Evolutionary conservation across 2,329 filamentous ascomycete genomes (phyloP).

Genomic region (Epichloe gansuensis): DNA sequence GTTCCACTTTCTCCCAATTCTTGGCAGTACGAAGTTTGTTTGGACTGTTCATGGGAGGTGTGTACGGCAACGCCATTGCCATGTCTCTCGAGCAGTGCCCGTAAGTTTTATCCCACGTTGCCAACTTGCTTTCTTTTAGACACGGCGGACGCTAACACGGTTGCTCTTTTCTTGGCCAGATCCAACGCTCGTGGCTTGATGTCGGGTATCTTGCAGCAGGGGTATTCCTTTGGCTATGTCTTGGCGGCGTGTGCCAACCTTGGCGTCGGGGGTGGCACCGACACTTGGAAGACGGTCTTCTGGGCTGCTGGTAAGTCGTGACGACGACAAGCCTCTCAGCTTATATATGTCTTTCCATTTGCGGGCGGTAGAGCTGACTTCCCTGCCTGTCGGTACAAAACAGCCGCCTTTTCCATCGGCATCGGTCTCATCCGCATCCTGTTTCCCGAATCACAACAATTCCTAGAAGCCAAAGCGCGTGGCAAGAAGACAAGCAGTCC

Average conservation of each 20-base stretch:
- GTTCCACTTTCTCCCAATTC: conserved; percentile 57
- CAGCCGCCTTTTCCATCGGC: conserved; percentile 50
- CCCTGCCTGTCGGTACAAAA: background rate
- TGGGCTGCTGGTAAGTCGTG: conserved; percentile 44
- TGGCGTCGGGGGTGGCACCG: conserved; percentile 49
- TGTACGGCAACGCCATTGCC: conserved; percentile 66
- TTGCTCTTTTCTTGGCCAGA: conserved; percentile 19
- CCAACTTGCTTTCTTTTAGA: too few relatives aligned
- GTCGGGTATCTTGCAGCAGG: conserved; percentile 72
- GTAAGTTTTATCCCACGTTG: conserved; percentile 23
- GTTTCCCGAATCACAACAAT: conserved; percentile 66
- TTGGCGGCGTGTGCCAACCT: conserved; percentile 65
- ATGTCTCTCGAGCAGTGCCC: conserved; percentile 67
- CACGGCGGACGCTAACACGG: conserved; percentile 6
- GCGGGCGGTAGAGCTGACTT: background rate
- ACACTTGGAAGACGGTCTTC: conserved; percentile 64
- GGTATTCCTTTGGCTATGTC: conserved; percentile 70
- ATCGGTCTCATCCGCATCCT: conserved; percentile 54
- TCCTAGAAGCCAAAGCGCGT: conserved; percentile 53
- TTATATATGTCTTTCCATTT: background rate
- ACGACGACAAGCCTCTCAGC: background rate
- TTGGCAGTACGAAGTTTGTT: conserved; percentile 62
- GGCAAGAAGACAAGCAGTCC: conserved; percentile 36
- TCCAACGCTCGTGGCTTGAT: conserved; percentile 62
- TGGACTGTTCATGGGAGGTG: conserved; percentile 69